phyloP scores from a whole-genome alignment of 2,329 filamentous ascomycete species.

The Verticillium nonalfalfae region DNA sequence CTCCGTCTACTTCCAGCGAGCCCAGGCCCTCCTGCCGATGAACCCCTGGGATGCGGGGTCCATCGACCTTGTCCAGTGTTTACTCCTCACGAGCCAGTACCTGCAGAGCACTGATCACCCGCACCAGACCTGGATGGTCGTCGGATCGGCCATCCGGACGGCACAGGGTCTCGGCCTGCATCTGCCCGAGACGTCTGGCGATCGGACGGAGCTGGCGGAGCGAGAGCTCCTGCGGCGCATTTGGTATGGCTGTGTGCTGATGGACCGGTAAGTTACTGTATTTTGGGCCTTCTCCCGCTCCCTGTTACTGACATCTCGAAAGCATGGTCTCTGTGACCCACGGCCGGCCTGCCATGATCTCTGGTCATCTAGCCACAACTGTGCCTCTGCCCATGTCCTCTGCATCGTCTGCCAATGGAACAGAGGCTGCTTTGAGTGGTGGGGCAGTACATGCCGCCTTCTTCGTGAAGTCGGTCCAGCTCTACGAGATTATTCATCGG shows the following conservation, averaged over 20 bases:
- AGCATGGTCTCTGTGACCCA: conserved; percentile 29
- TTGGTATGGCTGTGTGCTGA: conserved; percentile 30
- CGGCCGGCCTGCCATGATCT: conserved; percentile 28
- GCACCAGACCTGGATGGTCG: conserved; percentile 43
- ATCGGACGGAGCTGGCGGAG: conserved; percentile 13
- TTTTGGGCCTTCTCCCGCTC: background rate
- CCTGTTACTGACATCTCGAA: background rate
- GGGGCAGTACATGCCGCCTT: conserved; percentile 16
- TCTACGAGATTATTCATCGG: conserved; percentile 29
- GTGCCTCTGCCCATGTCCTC: conserved; percentile 18
- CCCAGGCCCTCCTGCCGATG: conserved; percentile 33
- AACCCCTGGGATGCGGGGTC: conserved; percentile 35
- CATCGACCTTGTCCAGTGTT: conserved; percentile 35
- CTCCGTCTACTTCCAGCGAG: conserved; percentile 32
- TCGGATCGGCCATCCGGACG: conserved; percentile 36
- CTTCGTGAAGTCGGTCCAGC: conserved; percentile 25
- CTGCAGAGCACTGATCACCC: conserved; percentile 40
- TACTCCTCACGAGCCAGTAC: conserved; percentile 40
- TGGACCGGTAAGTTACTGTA: conserved; percentile 25
- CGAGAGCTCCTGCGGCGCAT: conserved; percentile 20
- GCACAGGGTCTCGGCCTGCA: conserved; percentile 40
- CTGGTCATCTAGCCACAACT: conserved; percentile 14
- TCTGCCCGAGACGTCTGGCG: conserved; percentile 27
- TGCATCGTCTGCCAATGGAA: background rate
- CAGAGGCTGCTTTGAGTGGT: background rate